Evolutionary conservation across 176 grass and related monocot genomes (phyloP).

Genomic region (Eragrostis curvula): DNA sequence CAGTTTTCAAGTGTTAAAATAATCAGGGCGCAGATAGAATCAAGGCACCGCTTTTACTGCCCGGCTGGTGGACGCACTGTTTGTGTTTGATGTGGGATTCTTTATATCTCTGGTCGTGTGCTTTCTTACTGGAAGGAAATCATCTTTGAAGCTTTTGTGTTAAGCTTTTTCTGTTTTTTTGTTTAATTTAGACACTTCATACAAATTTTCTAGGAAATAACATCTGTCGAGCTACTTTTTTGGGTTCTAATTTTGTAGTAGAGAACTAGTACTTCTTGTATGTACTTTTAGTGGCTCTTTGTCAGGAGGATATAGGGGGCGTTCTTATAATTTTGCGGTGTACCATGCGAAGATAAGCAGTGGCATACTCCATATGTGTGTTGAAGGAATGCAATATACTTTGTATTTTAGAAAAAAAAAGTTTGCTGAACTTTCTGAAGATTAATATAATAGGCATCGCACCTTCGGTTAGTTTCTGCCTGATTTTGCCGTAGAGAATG

Average conservation of each 20-base stretch:
- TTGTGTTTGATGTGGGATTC: neutral
- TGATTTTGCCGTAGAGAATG: neutral
- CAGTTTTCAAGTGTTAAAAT: slow-evolving; percentile 24
- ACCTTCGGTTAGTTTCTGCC: slow-evolving; percentile 27
- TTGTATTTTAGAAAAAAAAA: neutral
- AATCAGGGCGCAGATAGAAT: slow-evolving; percentile 7
- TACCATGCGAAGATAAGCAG: neutral
- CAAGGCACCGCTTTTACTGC: slow-evolving; percentile 31
- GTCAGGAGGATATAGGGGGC: neutral
- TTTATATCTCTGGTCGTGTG: slow-evolving; percentile 19
- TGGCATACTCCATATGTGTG: neutral
- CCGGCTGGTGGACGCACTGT: slow-evolving; percentile 22
- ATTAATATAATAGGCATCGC: neutral
- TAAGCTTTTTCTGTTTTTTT: neutral
- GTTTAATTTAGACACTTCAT: neutral
- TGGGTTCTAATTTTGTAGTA: neutral
- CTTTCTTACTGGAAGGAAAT: slow-evolving; percentile 11
- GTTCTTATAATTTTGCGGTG: neutral
- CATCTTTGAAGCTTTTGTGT: slow-evolving; percentile 2
- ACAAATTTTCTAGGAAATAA: neutral
- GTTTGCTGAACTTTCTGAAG: neutral
- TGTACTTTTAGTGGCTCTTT: neutral
- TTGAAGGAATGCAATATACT: neutral
- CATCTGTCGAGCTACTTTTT: neutral
- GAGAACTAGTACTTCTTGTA: neutral